Percentiles rank a stretch among this genome's conserved stretches.
phyloP scores from a whole-genome alignment of 2,329 filamentous ascomycete genomes.

The Fusarium liriodendri region DNA sequence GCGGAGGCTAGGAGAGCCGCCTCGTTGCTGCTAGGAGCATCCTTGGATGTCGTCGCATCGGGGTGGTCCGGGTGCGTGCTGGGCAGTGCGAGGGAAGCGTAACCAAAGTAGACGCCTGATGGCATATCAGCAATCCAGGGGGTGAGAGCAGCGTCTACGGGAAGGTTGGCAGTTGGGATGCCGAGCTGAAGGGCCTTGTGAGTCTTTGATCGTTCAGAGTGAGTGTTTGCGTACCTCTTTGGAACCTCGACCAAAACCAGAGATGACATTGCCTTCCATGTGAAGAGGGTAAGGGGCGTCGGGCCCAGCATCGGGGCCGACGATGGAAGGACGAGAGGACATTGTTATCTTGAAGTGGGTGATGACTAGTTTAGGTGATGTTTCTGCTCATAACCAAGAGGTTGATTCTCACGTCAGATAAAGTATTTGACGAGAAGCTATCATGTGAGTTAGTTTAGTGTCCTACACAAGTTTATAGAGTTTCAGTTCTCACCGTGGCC shows the following conservation, averaged over 20 bases:
- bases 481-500: not conserved
- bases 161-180: constrained; percentile 95
- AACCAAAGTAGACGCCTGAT: constrained; percentile 94
- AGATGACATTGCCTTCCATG: constrained; percentile 88
- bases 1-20: constrained; percentile 22
- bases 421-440: not conserved
- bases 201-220: not conserved
- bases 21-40: constrained; percentile 25
- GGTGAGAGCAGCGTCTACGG: constrained; percentile 71
- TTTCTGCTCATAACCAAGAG: not conserved
- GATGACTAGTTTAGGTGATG: not conserved
- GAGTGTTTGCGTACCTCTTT: constrained; percentile 74
- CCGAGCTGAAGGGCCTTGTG: constrained; percentile 71
- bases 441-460: not conserved
- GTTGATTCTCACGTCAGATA: not conserved
- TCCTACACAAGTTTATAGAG: not conserved
- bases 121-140: constrained; percentile 72
- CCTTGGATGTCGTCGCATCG: not conserved
- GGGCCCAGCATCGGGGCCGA: constrained; percentile 80
- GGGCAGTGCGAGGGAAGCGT: constrained; percentile 77
- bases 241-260: constrained; percentile 92
- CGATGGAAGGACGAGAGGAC: constrained; percentile 71
- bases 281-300: constrained; percentile 82
- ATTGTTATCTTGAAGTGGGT: constrained; percentile 29
- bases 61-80: constrained; percentile 56